Conservation (phyloP, 495 filamentous ascomycete species). For the Aspergillus olivimuriae region DNA sequence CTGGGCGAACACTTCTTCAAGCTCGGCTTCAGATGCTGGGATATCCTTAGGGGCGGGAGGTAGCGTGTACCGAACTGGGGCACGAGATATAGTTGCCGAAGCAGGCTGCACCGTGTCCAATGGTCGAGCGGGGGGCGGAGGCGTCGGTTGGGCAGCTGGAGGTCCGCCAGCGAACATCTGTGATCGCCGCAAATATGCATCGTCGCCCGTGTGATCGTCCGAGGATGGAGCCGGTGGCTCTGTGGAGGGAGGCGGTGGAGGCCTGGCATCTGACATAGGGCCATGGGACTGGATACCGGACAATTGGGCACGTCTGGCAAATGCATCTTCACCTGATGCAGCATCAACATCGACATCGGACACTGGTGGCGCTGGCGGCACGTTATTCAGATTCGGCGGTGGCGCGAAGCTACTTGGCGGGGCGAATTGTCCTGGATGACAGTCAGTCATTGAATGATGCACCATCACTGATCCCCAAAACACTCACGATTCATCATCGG, state of each 20-base stretch:
- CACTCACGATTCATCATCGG: slow-evolving; percentile 47
- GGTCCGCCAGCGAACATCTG: slow-evolving; percentile 31
- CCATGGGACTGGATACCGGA: slow-evolving; percentile 11
- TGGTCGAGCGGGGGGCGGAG: slow-evolving; percentile 27
- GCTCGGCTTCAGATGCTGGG: slow-evolving; percentile 49
- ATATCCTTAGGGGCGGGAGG: slow-evolving; percentile 53
- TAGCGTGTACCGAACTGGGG: slow-evolving; percentile 76
- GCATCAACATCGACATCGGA: slow-evolving; percentile 47
- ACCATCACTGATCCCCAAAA: background rate
- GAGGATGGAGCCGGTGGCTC: slow-evolving; percentile 32
- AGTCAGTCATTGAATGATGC: background rate
- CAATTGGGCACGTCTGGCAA: slow-evolving; percentile 56
- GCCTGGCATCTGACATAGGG: slow-evolving; percentile 10
- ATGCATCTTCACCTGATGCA: slow-evolving; percentile 65
- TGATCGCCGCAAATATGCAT: slow-evolving; percentile 59
- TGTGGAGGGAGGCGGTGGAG: slow-evolving; percentile 31
- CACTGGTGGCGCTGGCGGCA: slow-evolving; percentile 28
- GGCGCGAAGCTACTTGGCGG: slow-evolving; percentile 71
- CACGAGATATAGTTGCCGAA: slow-evolving; percentile 67
- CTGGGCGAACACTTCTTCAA: slow-evolving; percentile 45
- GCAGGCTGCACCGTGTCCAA: slow-evolving; percentile 35
- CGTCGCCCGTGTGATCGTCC: slow-evolving; percentile 57
- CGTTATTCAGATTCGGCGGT: slow-evolving; percentile 48
- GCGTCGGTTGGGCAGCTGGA: slow-evolving; percentile 24
- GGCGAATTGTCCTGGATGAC: slow-evolving; percentile 56